Evolutionary conservation across 2,329 filamentous ascomycete species (phyloP), one percentile per base, ranked within the genome.

Genomic region (Epichloe coenophiala): DNA sequence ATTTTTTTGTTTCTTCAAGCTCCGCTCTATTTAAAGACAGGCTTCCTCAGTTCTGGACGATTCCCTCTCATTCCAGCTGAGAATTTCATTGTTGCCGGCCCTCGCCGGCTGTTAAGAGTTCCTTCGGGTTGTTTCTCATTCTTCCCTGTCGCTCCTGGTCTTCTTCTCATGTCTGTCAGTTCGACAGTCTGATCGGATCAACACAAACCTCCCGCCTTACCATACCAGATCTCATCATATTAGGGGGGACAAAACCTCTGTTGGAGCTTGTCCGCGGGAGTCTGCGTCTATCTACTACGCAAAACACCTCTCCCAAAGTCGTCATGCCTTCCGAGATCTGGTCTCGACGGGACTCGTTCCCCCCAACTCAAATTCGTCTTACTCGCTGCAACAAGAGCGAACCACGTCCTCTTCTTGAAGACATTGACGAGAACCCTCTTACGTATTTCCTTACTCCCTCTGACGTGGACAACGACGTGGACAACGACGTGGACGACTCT

Each of bases 361-460:
- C 71, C 75, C 71, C 75, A 2, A 73, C 72, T n/a, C 72, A 72
- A 56, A 63, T 75, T 54, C 70, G 68, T 43, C 65, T 77, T 27
- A 67, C 67, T 44, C 70, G 69, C 13, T 66, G 51, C 47, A 50
- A 54, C 21, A 53, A 53, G 44, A 51, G 44, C 54, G 65, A 70
- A 45, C 65, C 64, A 8, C 63, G 65, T 21, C 69, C 70, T 21
- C 68, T 71, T 19, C 68, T 74, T 48, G 70, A 75, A 39, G 68
- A 73, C 51, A 72, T 75, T 48, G 71, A 76, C 54, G 69, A 76
- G 44, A 72, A 78, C 55, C 76, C 77, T 15, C 67, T 80, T 48
- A 73, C 69, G 45, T 78, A 76, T 60, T 80, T 80, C 56, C 68
- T 80, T 41, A 77, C 75, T 1, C 73, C 76, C 1, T 65, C 70